phyloP scores from a whole-genome alignment of 495 filamentous ascomycete species.

The Neurospora hispaniola region DNA sequence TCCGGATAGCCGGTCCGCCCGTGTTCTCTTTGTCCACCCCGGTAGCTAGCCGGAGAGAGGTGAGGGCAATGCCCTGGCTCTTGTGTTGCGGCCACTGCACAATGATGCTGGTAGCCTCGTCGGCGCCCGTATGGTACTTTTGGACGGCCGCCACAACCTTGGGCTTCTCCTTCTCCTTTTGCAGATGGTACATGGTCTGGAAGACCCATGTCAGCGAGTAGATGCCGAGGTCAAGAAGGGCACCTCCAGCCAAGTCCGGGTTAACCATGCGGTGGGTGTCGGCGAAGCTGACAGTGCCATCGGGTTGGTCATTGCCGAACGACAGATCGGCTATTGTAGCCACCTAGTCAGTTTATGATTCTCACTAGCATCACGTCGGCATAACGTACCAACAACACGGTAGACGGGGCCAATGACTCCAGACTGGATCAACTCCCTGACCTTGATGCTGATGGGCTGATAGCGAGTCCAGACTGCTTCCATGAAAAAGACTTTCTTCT shows the following conservation, averaged over 20 bases:
- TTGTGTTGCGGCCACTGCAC: constrained; percentile 59
- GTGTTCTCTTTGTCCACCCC: constrained; percentile 54
- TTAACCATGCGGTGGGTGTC: constrained; percentile 75
- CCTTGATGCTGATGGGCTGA: constrained; percentile 71
- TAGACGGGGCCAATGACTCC: constrained; percentile 69
- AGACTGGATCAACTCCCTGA: constrained; percentile 56
- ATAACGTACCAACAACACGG: constrained; percentile 49
- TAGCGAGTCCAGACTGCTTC: constrained; percentile 95
- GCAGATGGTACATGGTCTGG: constrained; percentile 77
- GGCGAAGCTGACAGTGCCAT: constrained; percentile 34
- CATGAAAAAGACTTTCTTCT: constrained; percentile 88
- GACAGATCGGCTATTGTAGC: constrained; percentile 46
- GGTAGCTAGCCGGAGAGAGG: constrained; percentile 55
- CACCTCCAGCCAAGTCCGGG: constrained; percentile 73
- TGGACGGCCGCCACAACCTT: constrained; percentile 50
- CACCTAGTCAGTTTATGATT: background rate
- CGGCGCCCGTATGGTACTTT: constrained; percentile 70
- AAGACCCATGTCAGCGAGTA: constrained; percentile 91
- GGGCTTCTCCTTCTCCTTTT: constrained; percentile 41
- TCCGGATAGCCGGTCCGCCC: constrained; percentile 60
- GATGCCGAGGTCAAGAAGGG: constrained; percentile 78
- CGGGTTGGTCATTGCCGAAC: constrained; percentile 27
- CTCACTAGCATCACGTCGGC: background rate
- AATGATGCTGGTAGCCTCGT: constrained; percentile 73
- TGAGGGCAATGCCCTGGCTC: constrained; percentile 69